Evolutionary conservation across 768 basidiomycete genomes (phyloP).

Genomic region (Podaxis sp.): DNA sequence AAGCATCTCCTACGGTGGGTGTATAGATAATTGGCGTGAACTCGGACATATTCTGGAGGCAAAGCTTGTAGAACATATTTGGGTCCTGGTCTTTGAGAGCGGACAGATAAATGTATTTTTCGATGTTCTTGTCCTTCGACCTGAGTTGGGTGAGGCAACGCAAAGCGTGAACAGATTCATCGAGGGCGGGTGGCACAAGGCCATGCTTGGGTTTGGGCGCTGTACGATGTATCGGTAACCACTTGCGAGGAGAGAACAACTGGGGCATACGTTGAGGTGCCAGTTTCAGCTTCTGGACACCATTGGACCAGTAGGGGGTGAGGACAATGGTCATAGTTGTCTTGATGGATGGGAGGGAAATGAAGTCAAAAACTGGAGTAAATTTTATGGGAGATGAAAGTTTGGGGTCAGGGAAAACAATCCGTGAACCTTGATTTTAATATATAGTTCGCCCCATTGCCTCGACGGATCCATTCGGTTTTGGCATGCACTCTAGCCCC

Average conservation of each 20-base stretch:
- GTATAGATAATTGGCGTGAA: conserved; percentile 86
- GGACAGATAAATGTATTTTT: conserved; percentile 85
- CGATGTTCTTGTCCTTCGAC: conserved; percentile 70
- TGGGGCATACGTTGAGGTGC: conserved; percentile 50
- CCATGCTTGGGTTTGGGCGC: conserved; percentile 51
- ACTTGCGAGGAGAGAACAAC: conserved; percentile 9
- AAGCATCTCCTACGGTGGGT: conserved; percentile 90
- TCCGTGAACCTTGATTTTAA: not conserved
- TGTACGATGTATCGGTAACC: conserved; percentile 22
- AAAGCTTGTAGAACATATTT: conserved; percentile 75
- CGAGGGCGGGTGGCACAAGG: conserved; percentile 57
- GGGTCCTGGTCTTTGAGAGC: conserved; percentile 72
- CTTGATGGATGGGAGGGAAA: conserved; percentile 7
- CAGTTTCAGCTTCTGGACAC: conserved; percentile 67
- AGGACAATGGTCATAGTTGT: conserved; percentile 56
- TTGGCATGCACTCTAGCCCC: not conserved
- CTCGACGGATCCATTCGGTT: conserved; percentile 7
- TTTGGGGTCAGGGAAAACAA: conserved; percentile 12
- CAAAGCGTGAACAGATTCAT: conserved; percentile 47
- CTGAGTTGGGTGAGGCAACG: conserved; percentile 72
- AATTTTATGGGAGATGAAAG: conserved; percentile 7
- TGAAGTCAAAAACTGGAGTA: conserved; percentile 8
- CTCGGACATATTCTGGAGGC: conserved; percentile 68
- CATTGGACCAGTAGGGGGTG: conserved; percentile 71
- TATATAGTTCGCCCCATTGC: conserved; percentile 1